These are phyloP conservation scores for Stemphylium vesicarium DNA, from an alignment of 2,329 filamentous ascomycete genomes.

Conservation along the genomic window DNA sequence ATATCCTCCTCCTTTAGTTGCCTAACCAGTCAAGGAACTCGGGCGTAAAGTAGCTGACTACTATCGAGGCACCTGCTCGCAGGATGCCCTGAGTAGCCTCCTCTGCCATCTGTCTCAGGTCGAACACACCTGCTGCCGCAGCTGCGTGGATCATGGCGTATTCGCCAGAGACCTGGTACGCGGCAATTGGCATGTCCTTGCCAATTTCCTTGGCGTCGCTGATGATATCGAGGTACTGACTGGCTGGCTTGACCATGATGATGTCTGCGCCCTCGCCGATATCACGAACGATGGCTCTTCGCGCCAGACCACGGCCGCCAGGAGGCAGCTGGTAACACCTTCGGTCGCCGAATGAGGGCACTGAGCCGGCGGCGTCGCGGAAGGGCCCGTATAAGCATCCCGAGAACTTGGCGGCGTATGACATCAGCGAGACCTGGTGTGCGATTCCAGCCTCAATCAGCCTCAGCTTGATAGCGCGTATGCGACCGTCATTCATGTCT, in stretches of 20 bases:
- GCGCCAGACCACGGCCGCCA: conserved; percentile 87
- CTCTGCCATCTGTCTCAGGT: conserved; percentile 91
- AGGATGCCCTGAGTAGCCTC: conserved; percentile 94
- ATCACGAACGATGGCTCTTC: conserved; percentile 87
- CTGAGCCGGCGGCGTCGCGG: conserved; percentile 91
- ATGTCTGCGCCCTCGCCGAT: conserved; percentile 94
- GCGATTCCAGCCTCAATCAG: conserved; percentile 93
- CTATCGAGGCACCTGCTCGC: conserved; percentile 88
- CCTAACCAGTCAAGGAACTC: conserved; percentile 70
- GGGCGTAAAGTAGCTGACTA: conserved; percentile 93
- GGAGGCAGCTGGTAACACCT: conserved; percentile 97
- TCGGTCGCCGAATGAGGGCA: conserved; percentile 90
- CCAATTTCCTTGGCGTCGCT: conserved; percentile 95
- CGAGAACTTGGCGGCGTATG: conserved; percentile 96
- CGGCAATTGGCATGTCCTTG: conserved; percentile 87
- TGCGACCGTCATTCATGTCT: conserved; percentile 98
- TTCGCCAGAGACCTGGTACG: conserved; percentile 97
- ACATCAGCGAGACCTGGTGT: conserved; percentile 93
- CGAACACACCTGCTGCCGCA: conserved; percentile 95
- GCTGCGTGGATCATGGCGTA: conserved; percentile 97
- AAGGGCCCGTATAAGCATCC: conserved; percentile 97
- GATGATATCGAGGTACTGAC: conserved; percentile 96
- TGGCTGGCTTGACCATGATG: conserved; percentile 98
- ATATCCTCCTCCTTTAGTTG: conserved; percentile 24
- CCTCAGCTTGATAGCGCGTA: conserved; percentile 97